phyloP scores from a whole-genome alignment of 139 green algal species.

The Micromonas pusilla region DNA sequence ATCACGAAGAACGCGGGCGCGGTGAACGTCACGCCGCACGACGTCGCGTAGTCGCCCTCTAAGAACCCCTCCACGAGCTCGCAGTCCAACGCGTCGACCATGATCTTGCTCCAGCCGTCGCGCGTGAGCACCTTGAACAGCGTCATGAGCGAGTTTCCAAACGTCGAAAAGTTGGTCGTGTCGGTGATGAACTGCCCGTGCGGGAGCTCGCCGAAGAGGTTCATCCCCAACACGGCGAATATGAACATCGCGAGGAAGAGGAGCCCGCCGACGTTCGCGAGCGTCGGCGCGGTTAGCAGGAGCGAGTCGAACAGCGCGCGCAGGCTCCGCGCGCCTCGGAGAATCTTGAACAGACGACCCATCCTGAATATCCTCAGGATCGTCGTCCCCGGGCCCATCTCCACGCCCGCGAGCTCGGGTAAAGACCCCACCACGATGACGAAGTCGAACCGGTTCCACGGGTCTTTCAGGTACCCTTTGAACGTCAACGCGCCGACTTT shows the following conservation, averaged over 20 bases:
- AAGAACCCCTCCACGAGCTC: not conserved
- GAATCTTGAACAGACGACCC: constrained; percentile 22
- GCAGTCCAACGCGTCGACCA: constrained; percentile 16
- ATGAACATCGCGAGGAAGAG: constrained; percentile 35
- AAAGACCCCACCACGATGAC: constrained; percentile 25
- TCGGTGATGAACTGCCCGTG: not conserved
- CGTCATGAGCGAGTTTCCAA: constrained; percentile 18
- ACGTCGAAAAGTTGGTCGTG: constrained; percentile 25
- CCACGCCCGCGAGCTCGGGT: constrained; percentile 1
- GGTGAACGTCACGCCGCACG: not conserved
- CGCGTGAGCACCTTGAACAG: constrained; percentile 31
- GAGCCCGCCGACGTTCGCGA: constrained; percentile 23
- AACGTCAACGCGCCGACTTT: constrained; percentile 48
- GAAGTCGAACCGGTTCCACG: constrained; percentile 37
- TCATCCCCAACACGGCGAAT: constrained; percentile 34
- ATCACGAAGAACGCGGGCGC: constrained; percentile 15
- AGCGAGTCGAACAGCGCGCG: constrained; percentile 27
- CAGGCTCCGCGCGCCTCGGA: constrained; percentile 21
- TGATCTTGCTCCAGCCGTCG: constrained; percentile 25
- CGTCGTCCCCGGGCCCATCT: not conserved
- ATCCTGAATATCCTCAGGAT: constrained; percentile 26
- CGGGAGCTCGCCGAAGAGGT: constrained; percentile 26
- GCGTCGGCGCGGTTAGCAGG: not conserved
- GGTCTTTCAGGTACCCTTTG: constrained; percentile 47
- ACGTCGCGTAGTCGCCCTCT: not conserved